A percentile compares a stretch with the other conserved stretches of the same genome.
Conservation (phyloP, 352 stramenopile genomes). For the Discostella stelligera region DNA sequence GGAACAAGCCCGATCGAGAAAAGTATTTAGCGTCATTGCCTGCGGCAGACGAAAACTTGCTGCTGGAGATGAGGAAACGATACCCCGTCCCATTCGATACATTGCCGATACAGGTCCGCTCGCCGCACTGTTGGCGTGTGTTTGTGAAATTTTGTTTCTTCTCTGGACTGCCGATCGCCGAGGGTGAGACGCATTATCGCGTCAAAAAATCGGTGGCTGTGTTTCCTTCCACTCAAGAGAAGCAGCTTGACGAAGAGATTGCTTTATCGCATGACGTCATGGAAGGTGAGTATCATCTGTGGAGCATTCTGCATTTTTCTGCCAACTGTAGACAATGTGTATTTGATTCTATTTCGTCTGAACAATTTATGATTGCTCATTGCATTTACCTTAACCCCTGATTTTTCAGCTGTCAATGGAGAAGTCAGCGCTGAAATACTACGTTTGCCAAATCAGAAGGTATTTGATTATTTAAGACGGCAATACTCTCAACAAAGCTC, state of each 20-base stretch:
- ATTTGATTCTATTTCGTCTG: background rate
- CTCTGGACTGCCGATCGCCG: slow-evolving; percentile 74
- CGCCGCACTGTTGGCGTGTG: slow-evolving; percentile 58
- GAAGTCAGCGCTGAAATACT: slow-evolving; percentile 68
- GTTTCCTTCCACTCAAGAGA: background rate
- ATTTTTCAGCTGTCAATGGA: slow-evolving; percentile 60
- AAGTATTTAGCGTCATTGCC: slow-evolving; percentile 49
- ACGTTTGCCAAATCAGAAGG: slow-evolving; percentile 70
- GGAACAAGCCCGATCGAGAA: slow-evolving; percentile 22
- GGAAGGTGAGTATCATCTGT: slow-evolving; percentile 42
- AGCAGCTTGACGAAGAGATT: slow-evolving; percentile 52
- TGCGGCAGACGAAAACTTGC: slow-evolving; percentile 45
- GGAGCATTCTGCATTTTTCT: background rate
- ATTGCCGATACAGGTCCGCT: slow-evolving; percentile 67
- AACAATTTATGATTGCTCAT: background rate
- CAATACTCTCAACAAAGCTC: slow-evolving; percentile 76
- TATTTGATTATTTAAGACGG: slow-evolving; percentile 72
- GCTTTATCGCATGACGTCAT: slow-evolving; percentile 76
- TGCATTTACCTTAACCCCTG: background rate
- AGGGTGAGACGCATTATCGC: slow-evolving; percentile 80
- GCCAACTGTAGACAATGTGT: background rate
- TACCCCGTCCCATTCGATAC: slow-evolving; percentile 71
- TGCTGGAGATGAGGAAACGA: slow-evolving; percentile 61
- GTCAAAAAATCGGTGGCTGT: slow-evolving; percentile 52
- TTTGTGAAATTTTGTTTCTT: slow-evolving; percentile 83